A percentile compares a stretch with the other conserved stretches of the same genome.
Conservation (phyloP, 2,329 filamentous ascomycete genomes). For the Ceratocystis papillata region DNA sequence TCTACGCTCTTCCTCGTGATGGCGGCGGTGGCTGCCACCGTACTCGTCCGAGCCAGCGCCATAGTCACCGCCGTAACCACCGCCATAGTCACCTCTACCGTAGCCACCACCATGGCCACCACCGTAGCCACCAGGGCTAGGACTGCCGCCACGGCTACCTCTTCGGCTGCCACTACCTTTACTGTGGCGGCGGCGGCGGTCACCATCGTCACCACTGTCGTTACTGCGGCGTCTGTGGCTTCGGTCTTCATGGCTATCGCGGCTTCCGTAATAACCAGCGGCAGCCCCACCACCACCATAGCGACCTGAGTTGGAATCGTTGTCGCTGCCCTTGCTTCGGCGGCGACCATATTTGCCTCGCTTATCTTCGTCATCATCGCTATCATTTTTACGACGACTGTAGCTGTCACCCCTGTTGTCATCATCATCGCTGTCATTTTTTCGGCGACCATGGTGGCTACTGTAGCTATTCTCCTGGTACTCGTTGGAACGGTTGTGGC, state of each 20-base stretch:
- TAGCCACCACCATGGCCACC: conserved; percentile 18
- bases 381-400: conserved; percentile 26
- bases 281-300: conserved; percentile 35
- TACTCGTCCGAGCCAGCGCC: conserved; percentile 10
- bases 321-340: conserved; percentile 15
- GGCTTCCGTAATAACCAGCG: conserved; percentile 43
- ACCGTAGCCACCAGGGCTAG: conserved; percentile 25
- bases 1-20: conserved; percentile 23
- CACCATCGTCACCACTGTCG: conserved; percentile 26
- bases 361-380: conserved; percentile 17
- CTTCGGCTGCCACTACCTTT: conserved; percentile 24
- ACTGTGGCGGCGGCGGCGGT: conserved; percentile 20
- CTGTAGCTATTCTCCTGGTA: conserved; percentile 46
- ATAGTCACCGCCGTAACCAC: conserved; percentile 26
- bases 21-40: conserved; percentile 18
- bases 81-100: conserved; percentile 24
- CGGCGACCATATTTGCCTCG: conserved; percentile 13
- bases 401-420: conserved; percentile 31
- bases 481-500: conserved; percentile 42
- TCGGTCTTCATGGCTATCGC: conserved; percentile 33
- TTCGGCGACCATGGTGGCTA: conserved; percentile 51
- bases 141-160: conserved; percentile 28
- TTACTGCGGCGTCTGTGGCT: conserved; percentile 27
- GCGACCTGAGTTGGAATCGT: conserved; percentile 31
- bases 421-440: conserved; percentile 39